Conservation (phyloP, 805 yeast genomes). For the Candida silvatica region DNA sequence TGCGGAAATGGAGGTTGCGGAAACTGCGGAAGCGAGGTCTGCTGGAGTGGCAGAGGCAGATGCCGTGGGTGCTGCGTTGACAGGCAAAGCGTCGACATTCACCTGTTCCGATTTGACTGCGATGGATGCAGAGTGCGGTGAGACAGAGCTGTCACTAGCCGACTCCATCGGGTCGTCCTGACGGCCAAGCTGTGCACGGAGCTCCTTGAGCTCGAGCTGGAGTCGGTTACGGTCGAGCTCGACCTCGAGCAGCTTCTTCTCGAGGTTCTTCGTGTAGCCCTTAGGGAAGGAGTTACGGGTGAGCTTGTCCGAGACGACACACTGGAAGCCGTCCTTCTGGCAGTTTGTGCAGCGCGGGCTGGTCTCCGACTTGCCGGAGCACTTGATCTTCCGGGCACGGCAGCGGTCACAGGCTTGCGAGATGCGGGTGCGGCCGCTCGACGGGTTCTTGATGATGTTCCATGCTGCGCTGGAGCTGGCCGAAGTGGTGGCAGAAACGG, state of each 20-base stretch:
- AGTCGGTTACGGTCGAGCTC: slow-evolving; percentile 46
- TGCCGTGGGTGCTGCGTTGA: no score
- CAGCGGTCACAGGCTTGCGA: slow-evolving; percentile 82
- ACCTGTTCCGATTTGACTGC: no score
- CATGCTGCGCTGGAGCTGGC: slow-evolving; percentile 10
- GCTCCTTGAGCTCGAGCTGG: slow-evolving; percentile 24
- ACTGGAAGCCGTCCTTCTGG: slow-evolving; percentile 51
- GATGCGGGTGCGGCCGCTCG: slow-evolving; percentile 37
- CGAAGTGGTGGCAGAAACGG: neutral
- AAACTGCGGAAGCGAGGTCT: no score
- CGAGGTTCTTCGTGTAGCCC: slow-evolving; percentile 73
- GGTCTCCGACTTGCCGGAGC: slow-evolving; percentile 50
- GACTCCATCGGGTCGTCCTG: no score
- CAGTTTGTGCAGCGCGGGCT: slow-evolving; percentile 61
- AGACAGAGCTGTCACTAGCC: no score
- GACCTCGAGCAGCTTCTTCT: slow-evolving; percentile 47
- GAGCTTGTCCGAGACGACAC: slow-evolving; percentile 65
- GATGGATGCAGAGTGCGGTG: no score
- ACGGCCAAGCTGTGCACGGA: slow-evolving; percentile 12
- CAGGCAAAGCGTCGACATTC: no score
- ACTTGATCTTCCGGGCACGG: slow-evolving; percentile 65
- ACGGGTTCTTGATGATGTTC: slow-evolving; percentile 28
- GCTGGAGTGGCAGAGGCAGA: no score
- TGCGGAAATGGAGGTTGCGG: no score
- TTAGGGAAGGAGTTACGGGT: slow-evolving; percentile 74